phyloP scores from a whole-genome alignment of 2,329 filamentous ascomycete genomes.

The Trichoderma sp. region DNA sequence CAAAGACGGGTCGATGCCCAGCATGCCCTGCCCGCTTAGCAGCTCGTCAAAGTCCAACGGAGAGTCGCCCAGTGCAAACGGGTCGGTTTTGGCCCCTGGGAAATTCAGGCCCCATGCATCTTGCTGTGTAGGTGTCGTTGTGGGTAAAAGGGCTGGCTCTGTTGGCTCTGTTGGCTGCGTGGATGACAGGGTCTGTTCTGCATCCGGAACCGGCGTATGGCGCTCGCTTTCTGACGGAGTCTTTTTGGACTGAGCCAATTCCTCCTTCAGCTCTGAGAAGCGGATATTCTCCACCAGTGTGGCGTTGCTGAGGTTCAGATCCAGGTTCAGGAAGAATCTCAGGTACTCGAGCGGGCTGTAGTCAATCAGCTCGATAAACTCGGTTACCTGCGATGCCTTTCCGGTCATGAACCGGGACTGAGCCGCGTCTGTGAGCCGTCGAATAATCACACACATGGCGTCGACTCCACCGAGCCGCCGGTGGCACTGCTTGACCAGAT shows the following conservation, averaged over 20 bases:
- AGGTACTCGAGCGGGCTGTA: slow-evolving; percentile 18
- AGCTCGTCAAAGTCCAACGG: slow-evolving; percentile 4
- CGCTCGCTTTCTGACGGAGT: neutral
- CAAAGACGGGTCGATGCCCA: neutral
- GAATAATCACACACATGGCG: slow-evolving; percentile 17
- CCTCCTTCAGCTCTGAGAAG: slow-evolving; percentile 5
- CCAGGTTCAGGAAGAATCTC: slow-evolving; percentile 16
- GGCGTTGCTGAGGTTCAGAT: slow-evolving; percentile 18
- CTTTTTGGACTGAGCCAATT: slow-evolving; percentile 1
- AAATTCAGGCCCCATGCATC: neutral
- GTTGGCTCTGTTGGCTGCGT: neutral
- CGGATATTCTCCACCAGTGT: slow-evolving; percentile 12
- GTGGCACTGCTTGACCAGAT: slow-evolving; percentile 20
- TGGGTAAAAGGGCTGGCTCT: neutral
- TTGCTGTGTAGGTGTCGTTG: neutral
- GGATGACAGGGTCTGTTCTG: neutral
- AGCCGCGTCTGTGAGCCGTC: slow-evolving; percentile 12
- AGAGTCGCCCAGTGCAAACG: neutral
- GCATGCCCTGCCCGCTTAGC: neutral
- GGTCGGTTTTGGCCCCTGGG: neutral
- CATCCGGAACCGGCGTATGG: neutral
- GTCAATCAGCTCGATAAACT: slow-evolving; percentile 20
- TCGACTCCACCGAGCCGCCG: slow-evolving; percentile 18
- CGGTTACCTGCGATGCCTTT: slow-evolving; percentile 1
- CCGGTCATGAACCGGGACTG: slow-evolving; percentile 8